Percentiles rank a stretch among this genome's conserved stretches.
phyloP scores from a whole-genome alignment of 768 basidiomycete species.

The Naganishia friedmannii region DNA sequence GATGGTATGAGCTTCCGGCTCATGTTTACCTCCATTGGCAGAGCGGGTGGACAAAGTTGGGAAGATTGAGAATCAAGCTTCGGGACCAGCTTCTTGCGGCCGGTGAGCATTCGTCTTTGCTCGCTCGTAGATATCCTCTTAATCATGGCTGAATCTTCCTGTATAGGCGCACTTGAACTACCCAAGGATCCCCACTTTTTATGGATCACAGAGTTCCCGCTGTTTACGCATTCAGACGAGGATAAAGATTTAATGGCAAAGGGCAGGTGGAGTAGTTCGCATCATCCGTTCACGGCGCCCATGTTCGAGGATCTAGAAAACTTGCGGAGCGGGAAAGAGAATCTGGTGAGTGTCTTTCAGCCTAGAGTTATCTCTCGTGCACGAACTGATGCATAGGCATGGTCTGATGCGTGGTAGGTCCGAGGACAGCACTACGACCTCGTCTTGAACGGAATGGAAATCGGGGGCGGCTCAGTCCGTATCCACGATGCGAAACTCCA shows the following conservation, averaged over 20 bases:
- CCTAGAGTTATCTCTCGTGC: neutral
- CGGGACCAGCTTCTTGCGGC: slow-evolving; percentile 65
- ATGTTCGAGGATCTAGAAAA: slow-evolving; percentile 82
- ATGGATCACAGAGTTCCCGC: slow-evolving; percentile 93
- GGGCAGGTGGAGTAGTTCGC: slow-evolving; percentile 86
- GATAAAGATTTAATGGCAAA: slow-evolving; percentile 83
- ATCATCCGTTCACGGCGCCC: slow-evolving; percentile 95
- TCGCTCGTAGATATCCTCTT: neutral
- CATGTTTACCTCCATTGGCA: slow-evolving; percentile 48
- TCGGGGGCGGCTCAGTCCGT: slow-evolving; percentile 89
- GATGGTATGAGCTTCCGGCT: neutral
- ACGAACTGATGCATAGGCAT: neutral
- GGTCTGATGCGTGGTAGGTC: slow-evolving; percentile 59
- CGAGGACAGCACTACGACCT: slow-evolving; percentile 96
- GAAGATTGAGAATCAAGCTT: slow-evolving; percentile 64
- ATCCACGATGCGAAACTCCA: slow-evolving; percentile 86
- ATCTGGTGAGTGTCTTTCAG: slow-evolving; percentile 50
- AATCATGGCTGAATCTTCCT: neutral
- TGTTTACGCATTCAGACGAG: slow-evolving; percentile 78
- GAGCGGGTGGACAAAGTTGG: slow-evolving; percentile 84
- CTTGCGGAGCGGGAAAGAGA: slow-evolving; percentile 66
- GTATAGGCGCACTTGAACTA: slow-evolving; percentile 61
- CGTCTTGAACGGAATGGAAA: slow-evolving; percentile 87
- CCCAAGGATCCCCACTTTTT: slow-evolving; percentile 72
- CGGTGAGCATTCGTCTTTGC: slow-evolving; percentile 54